Evolutionary conservation across 2,329 filamentous ascomycete genomes (phyloP).

Genomic region (Fusarium falciforme): DNA sequence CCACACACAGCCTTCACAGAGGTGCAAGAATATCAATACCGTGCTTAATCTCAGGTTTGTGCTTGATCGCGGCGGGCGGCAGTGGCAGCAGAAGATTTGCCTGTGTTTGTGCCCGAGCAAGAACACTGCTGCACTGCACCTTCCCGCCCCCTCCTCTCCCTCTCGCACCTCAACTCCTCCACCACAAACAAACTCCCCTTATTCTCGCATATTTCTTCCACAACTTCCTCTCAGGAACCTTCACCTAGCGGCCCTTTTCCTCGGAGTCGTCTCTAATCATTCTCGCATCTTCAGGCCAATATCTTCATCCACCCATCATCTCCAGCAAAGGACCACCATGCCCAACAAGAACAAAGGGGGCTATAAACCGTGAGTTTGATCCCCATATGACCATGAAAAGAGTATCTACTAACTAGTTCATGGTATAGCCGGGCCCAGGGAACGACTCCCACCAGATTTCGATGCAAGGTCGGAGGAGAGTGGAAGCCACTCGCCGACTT

Average conservation of each 20-base stretch:
- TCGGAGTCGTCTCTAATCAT: not conserved
- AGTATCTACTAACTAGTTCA: not conserved
- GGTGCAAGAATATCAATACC: not conserved
- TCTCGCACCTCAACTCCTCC: not conserved
- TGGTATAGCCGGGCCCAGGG: conserved; percentile 8
- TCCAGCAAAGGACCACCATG: not conserved
- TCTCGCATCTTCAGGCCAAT: not conserved
- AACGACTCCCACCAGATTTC: conserved; percentile 40
- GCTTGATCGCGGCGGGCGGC: not conserved
- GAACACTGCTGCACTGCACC: not conserved
- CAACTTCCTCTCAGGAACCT: not conserved
- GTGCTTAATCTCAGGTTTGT: not conserved
- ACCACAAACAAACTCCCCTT: not conserved
- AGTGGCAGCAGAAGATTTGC: not conserved
- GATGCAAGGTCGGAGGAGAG: conserved; percentile 52
- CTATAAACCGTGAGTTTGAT: conserved; percentile 25
- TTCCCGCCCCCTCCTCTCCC: not conserved
- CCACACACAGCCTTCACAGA: not conserved
- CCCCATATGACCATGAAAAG: too few relatives aligned
- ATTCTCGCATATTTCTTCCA: not conserved
- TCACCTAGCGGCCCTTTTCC: not conserved
- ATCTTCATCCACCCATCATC: not conserved
- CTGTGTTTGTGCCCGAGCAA: not conserved
- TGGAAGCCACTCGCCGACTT: conserved; percentile 49
- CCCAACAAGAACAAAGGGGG: conserved; percentile 22